Evolutionary conservation across 352 stramenopile genomes (phyloP), one percentile per base, ranked within the genome.

Genomic region (Elongisporangium prolatum): DNA sequence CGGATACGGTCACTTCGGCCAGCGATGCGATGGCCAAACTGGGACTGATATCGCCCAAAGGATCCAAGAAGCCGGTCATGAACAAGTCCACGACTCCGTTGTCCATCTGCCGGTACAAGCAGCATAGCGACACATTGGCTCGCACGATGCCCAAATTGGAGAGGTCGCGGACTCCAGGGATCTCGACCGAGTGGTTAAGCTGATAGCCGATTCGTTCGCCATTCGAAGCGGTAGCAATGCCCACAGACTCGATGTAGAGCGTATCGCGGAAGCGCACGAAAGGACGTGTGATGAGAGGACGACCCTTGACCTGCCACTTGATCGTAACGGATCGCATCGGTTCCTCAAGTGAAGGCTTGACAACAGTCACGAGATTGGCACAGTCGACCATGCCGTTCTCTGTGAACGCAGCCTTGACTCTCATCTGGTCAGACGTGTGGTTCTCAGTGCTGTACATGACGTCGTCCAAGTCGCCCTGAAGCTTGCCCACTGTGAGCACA

Each of bases 371-470:
- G 2, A 90, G 53, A 21, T 88, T 68, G 10, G 62, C 70, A 34
- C 65, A 72, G 63, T 90, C 77, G 21, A 68, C 60, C 53, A 83
- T 81, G 53, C 78, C 77, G 54, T 81, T 72, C 3, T 56, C 48
- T 51, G 75, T 67, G 61, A 84, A 86, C 21, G 74, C 67, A 0
- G 75, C 69, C 61, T 80, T 82, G 57, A 89, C 77, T 18, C 62
- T 57, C 72, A 87, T 79, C 37, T 70, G 64, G 6, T 72, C 68
- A 48, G 73, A 75, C 18, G 68, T 83, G 37, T 74, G 67, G 63
- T 73, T 71, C 40, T 86, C 64, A 25, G 78, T 64, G 14, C 74
- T 77, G 62, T 87, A 90, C 60, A 86, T 71, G 44, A 86, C 65
- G 64, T 88, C 77, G 49, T 87, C 69, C 2, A 90, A 65, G 1